These are phyloP conservation scores for Irpex lacteus DNA, from an alignment of 1,284 basidiomycete genomes.

Conservation along the genomic window DNA sequence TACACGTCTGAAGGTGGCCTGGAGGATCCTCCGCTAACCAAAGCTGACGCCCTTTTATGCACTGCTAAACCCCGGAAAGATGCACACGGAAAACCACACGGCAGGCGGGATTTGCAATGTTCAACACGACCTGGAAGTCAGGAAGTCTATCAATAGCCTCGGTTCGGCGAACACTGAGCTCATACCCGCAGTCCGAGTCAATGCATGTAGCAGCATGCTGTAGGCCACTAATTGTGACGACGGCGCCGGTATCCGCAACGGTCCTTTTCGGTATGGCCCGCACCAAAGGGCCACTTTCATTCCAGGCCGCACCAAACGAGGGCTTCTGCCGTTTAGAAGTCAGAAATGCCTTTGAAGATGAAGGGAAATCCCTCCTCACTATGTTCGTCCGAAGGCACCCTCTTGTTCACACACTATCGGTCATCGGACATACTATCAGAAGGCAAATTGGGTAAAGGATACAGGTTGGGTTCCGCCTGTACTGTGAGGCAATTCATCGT, in stretches of 20 bases:
- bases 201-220: not conserved
- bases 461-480: no score
- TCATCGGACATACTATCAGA: not conserved
- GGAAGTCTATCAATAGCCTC: not conserved
- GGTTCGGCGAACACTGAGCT: not conserved
- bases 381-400: not conserved
- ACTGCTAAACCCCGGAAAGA: not conserved
- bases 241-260: not conserved
- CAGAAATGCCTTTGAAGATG: not conserved
- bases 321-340: not conserved
- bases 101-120: not conserved
- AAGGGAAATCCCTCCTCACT: not conserved
- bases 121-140: not conserved
- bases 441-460: not conserved
- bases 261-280: not conserved
- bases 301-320: not conserved
- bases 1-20: no score
- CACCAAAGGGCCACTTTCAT: not conserved
- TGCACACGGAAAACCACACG: not conserved
- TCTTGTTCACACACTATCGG: not conserved
- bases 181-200: not conserved
- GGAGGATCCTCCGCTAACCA: not conserved
- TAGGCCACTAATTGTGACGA: not conserved
- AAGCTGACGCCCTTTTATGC: not conserved
- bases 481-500: no score